phyloP scores from a whole-genome alignment of 2,329 filamentous ascomycete species.

The Monosporascus sp. region DNA sequence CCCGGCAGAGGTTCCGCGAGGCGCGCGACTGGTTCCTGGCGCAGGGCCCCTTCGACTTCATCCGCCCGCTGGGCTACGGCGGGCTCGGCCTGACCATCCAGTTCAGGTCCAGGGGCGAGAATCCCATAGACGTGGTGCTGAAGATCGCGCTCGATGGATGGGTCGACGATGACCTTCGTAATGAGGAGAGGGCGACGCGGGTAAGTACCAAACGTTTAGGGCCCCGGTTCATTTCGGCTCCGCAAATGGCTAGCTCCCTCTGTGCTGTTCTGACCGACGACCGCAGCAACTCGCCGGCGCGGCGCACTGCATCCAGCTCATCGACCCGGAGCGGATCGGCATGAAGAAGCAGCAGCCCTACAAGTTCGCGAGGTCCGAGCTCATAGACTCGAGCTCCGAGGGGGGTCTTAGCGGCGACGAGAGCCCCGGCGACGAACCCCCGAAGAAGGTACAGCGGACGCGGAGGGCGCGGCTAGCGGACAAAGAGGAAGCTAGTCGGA shows the following conservation, averaged over 20 bases:
- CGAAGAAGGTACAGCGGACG: too few relatives aligned
- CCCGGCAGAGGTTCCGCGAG: neutral
- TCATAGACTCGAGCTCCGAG: conserved; percentile 7
- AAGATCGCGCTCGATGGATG: conserved; percentile 5
- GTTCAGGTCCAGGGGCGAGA: neutral
- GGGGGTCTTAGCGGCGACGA: conserved; percentile 10
- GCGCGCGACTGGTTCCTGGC: conserved; percentile 1
- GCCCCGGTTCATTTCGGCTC: too few relatives aligned
- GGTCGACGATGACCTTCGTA: neutral
- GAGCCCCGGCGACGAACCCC: conserved; percentile 1
- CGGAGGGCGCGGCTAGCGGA: too few relatives aligned
- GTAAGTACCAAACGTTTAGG: neutral
- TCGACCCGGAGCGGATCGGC: conserved; percentile 1
- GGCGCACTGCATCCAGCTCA: conserved; percentile 13
- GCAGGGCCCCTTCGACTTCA: neutral
- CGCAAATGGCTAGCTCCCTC: neutral
- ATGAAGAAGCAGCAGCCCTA: neutral
- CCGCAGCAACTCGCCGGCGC: conserved; percentile 11
- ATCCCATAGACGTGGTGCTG: conserved; percentile 4
- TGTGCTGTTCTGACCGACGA: neutral
- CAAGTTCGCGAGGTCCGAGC: neutral
- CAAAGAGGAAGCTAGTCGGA: too few relatives aligned
- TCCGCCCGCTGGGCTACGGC: conserved; percentile 7
- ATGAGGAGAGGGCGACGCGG: conserved; percentile 1
- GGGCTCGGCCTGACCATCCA: conserved; percentile 6